Base-by-base conservation (phyloP, 2,329 filamentous ascomycete species). In the Ophiostoma pallidulum region DNA sequence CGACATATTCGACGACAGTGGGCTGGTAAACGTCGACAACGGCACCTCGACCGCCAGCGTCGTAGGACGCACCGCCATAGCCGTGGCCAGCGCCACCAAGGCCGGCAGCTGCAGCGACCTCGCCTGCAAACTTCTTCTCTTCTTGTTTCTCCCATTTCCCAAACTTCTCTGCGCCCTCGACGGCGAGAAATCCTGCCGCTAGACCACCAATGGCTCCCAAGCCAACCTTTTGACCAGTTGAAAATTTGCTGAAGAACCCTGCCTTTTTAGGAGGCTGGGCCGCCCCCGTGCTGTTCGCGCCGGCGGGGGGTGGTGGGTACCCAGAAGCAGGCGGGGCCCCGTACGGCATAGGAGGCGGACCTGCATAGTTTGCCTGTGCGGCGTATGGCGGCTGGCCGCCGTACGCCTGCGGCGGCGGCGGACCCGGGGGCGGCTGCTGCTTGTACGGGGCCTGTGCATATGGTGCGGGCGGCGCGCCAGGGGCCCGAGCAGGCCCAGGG, bases 211-310 rank as follows among this genome's bases (percentile, higher is more conserved):
- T 12, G 6, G 40, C 43, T 12, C 50, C 46, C 14, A 49, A 19
- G 24, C 46, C 47, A 13, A 52, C 41, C 35, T 52, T 52, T 20
- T 49, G 46, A 14, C 50, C 50, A 6, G 46, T 45, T 5, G 46
- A 46, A 8, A 52, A 35, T 28, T 49, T 51, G 39, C 41, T 40
- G 28, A 51, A 41, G 39, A 51, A 49, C 14, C 50, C 50, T 14
- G 37, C 14, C 29, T 49, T 52, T 18, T 35, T 32, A 12, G 50
- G 31, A 10, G 35, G 20, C 19, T 43, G 37, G 8, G 31, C 32
- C 2, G 31, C 22, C 2, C 16, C 43, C 7, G 16, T 28, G 10
- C 10, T 28, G 10, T 28, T 28, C 22, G 26, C 13, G 22, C 28
- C 41, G 10, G 39, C 31, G 32, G 40, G 41, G 3, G 40, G 49